These are phyloP conservation scores for Hirsutella thompsonii DNA, from an alignment of 2,329 filamentous ascomycete genomes.

Conservation along the genomic window DNA sequence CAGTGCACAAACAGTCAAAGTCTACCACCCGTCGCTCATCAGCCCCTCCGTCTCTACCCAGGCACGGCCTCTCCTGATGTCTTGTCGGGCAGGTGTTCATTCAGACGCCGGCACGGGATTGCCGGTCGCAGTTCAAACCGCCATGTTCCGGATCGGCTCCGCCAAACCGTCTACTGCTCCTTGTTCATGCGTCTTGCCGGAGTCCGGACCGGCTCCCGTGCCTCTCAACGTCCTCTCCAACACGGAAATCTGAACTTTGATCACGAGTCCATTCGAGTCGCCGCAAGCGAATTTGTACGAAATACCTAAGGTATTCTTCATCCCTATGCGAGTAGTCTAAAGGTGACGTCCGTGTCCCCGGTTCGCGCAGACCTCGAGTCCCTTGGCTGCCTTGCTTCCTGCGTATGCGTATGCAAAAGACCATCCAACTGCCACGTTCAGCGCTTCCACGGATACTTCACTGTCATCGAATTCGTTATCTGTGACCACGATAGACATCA, in stretches of 20 bases:
- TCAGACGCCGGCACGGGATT: not conserved
- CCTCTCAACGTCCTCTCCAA: not conserved
- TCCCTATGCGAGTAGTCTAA: slow-evolving; percentile 1
- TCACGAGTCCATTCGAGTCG: too few species aligned
- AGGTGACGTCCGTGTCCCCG: not conserved
- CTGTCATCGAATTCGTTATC: too few species aligned
- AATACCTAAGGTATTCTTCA: too few species aligned
- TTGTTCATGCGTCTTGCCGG: not conserved
- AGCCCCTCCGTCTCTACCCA: not conserved
- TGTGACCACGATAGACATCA: too few species aligned
- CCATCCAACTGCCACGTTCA: not conserved
- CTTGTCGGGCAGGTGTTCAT: not conserved
- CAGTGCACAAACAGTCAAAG: not conserved
- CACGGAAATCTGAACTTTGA: too few species aligned
- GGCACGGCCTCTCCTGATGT: not conserved
- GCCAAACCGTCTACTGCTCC: not conserved
- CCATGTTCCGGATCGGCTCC: slow-evolving; percentile 1
- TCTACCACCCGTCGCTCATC: not conserved
- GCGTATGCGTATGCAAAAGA: slow-evolving; percentile 1
- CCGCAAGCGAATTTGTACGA: too few species aligned
- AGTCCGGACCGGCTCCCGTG: not conserved
- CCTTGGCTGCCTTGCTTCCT: not conserved
- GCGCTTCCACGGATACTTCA: not conserved
- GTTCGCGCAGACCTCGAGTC: not conserved
- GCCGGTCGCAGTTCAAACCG: too few species aligned